Conservation (phyloP, 2,329 filamentous ascomycete species). For the Cladophialophora immunda region DNA sequence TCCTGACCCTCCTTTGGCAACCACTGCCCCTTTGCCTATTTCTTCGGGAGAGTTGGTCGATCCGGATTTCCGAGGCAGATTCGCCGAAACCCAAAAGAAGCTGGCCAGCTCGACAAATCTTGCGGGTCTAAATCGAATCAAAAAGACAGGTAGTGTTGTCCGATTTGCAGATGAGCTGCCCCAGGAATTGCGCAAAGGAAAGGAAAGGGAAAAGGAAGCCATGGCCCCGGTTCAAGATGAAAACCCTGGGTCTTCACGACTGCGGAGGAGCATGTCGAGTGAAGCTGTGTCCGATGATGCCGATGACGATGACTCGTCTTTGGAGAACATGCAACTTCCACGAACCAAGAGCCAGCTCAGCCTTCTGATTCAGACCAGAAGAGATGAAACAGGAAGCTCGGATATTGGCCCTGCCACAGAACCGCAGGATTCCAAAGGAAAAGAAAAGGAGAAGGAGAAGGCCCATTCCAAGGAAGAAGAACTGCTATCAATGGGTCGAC, state of each 20-base stretch:
- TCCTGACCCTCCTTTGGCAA: constrained; percentile 16
- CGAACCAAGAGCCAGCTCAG: constrained; percentile 42
- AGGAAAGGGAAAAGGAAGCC: constrained; percentile 31
- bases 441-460: constrained; percentile 31
- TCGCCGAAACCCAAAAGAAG: constrained; percentile 45
- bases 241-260: constrained; percentile 15
- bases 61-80: constrained; percentile 49
- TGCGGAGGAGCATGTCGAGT: constrained; percentile 26
- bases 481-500: constrained; percentile 37
- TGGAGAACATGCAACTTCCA: constrained; percentile 30
- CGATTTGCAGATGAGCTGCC: constrained; percentile 39
- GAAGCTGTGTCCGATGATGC: constrained; percentile 16
- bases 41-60: constrained; percentile 45
- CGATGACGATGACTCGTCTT: constrained; percentile 27
- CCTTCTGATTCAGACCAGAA: constrained; percentile 41
- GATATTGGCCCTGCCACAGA: constrained; percentile 30
- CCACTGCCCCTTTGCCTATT: constrained; percentile 23
- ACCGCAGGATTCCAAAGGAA: constrained; percentile 25
- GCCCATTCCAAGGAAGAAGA: constrained; percentile 33
- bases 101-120: constrained; percentile 37
- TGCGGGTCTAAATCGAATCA: constrained; percentile 31
- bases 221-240: constrained; percentile 17
- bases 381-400: constrained; percentile 32
- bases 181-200: constrained; percentile 27
- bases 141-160: constrained; percentile 37